Evolutionary conservation across 805 yeast genomes (phyloP).

Genomic region (Yamadazyma paraphyllophila): DNA sequence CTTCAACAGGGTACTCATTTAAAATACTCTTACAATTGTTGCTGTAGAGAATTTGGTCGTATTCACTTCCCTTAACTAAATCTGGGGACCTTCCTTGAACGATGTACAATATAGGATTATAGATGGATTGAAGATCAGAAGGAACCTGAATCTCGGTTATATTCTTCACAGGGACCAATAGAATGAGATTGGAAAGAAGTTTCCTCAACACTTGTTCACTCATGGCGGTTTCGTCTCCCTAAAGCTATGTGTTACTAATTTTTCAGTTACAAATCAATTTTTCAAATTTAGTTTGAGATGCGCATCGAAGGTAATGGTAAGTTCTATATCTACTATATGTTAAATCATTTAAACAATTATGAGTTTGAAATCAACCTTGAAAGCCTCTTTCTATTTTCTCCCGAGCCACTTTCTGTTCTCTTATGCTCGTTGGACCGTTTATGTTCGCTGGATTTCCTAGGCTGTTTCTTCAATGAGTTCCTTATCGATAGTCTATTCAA

Average conservation of each 20-base stretch:
- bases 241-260: background rate
- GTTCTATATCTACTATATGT: constrained; percentile 1
- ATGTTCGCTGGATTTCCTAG: constrained; percentile 29
- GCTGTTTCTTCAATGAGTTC: constrained; percentile 31
- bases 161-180: constrained; percentile 11
- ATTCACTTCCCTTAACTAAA: constrained; percentile 21
- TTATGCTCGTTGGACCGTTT: constrained; percentile 30
- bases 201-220: constrained; percentile 3
- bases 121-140: constrained; percentile 13
- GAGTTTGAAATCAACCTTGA: constrained; percentile 11
- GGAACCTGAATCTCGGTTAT: constrained; percentile 1
- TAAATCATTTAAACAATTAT: background rate
- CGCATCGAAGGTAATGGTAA: constrained; percentile 3
- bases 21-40: constrained; percentile 16
- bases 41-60: constrained; percentile 17
- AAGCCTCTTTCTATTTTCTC: constrained; percentile 12
- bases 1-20: constrained; percentile 19
- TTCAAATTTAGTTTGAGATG: constrained; percentile 1
- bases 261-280: background rate
- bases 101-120: constrained; percentile 18
- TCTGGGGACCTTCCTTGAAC: constrained; percentile 25
- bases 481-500: constrained; percentile 43
- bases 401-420: constrained; percentile 24
- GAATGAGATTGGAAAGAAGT: constrained; percentile 13
- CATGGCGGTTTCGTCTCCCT: background rate